Conservation (phyloP, 176 grass and related monocot species). For the Juncus effusus region DNA sequence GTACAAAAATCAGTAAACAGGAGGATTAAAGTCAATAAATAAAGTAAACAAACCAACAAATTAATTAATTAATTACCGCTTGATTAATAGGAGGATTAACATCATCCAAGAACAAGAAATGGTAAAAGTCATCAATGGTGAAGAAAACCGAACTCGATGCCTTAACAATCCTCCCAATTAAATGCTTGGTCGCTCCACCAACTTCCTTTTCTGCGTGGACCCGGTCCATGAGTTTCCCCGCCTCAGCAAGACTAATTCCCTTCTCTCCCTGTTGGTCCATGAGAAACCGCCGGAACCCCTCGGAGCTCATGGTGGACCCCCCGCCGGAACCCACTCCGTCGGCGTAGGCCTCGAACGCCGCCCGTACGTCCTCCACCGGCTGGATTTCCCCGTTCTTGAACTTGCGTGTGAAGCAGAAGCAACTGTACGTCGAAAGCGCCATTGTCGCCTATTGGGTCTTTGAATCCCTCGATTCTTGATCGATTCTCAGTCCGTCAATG, state of each 20-base stretch:
- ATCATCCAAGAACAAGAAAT: conserved; percentile 60
- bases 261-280: conserved; percentile 22
- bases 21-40: no score
- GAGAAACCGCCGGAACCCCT: conserved; percentile 20
- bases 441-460: conserved; percentile 13
- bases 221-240: neutral
- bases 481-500: neutral
- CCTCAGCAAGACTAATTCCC: conserved; percentile 5
- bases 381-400: conserved; percentile 50
- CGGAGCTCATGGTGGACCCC: conserved; percentile 27
- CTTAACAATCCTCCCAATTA: conserved; percentile 26
- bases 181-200: conserved; percentile 21
- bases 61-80: conserved; percentile 21
- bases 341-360: conserved; percentile 38
- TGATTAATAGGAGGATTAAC: conserved; percentile 56
- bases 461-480: neutral
- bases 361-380: conserved; percentile 59
- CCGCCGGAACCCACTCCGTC: conserved; percentile 30
- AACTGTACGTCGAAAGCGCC: conserved; percentile 53
- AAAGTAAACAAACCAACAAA: neutral
- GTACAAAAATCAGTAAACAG: no score
- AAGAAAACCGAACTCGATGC: neutral
- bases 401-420: conserved; percentile 87
- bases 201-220: neutral
- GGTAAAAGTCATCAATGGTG: conserved; percentile 55